Evolutionary conservation across 805 yeast species (phyloP).

Genomic region (Candida glaebosa): DNA sequence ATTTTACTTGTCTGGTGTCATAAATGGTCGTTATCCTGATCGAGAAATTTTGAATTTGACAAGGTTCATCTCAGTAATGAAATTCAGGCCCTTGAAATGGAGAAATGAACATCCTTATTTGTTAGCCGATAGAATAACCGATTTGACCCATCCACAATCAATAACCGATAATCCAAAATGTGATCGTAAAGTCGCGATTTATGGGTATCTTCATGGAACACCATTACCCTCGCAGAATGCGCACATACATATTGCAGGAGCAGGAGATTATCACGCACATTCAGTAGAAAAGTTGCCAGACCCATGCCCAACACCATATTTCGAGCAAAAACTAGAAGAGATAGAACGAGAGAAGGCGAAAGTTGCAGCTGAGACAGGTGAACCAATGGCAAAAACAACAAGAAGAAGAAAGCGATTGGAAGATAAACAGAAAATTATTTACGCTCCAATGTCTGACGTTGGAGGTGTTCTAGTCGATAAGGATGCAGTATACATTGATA

Average conservation of each 20-base stretch:
- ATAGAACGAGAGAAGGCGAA: conserved; percentile 70
- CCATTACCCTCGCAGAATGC: conserved; percentile 68
- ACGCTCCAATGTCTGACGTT: conserved; percentile 99
- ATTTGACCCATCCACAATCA: conserved; percentile 85
- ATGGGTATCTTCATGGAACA: conserved; percentile 94
- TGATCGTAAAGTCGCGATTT: conserved; percentile 86
- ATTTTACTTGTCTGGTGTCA: conserved; percentile 90
- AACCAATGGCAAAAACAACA: conserved; percentile 47
- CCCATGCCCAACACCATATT: conserved; percentile 98
- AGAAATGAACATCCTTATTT: conserved; percentile 96
- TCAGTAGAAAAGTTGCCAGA: conserved; percentile 89
- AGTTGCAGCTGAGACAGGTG: conserved; percentile 60
- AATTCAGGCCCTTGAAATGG: conserved; percentile 98
- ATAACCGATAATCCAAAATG: conserved; percentile 76
- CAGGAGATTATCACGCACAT: conserved; percentile 80
- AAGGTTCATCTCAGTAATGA: conserved; percentile 93
- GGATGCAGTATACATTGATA: conserved; percentile 94
- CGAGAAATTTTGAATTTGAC: conserved; percentile 89
- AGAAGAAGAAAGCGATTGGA: conserved; percentile 85
- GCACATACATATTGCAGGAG: conserved; percentile 90
- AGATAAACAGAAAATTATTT: conserved; percentile 88
- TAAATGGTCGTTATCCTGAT: conserved; percentile 97
- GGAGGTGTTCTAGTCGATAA: conserved; percentile 96
- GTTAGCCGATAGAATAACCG: conserved; percentile 87
- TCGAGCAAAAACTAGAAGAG: conserved; percentile 81